Percentiles rank a stretch among this genome's conserved stretches.
Evolutionary conservation across 305 asterid species (phyloP).

Genomic region (Solanum hybrid): DNA sequence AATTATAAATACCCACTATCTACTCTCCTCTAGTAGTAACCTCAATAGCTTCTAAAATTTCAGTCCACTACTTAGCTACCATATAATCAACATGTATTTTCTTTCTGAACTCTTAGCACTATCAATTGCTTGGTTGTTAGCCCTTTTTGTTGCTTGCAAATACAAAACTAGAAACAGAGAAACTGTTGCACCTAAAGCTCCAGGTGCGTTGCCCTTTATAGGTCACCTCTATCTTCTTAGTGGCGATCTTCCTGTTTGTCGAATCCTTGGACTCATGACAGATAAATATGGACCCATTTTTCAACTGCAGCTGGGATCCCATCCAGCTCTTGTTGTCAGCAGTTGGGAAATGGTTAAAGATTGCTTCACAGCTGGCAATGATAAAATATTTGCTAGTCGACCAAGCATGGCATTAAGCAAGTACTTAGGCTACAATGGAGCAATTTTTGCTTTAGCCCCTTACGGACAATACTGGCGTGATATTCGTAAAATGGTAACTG

Average conservation of each 20-base stretch:
- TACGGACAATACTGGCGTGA: slow-evolving; percentile 35
- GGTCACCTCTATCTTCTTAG: slow-evolving; percentile 55
- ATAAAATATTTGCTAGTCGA: slow-evolving; percentile 24
- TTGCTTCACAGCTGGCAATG: slow-evolving; percentile 38
- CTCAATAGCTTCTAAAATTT: too few species aligned
- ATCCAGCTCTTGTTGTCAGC: slow-evolving; percentile 46
- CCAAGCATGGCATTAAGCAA: slow-evolving; percentile 13
- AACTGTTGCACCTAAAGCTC: slow-evolving; percentile 22
- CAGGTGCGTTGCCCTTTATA: slow-evolving; percentile 47
- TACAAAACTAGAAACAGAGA: neutral
- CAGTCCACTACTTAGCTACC: too few species aligned
- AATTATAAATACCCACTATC: too few species aligned
- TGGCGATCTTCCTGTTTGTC: slow-evolving; percentile 17
- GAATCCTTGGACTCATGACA: slow-evolving; percentile 43
- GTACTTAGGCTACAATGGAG: slow-evolving; percentile 19
- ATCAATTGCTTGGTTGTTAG: neutral
- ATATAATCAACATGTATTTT: slow-evolving; percentile 1
- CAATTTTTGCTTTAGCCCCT: slow-evolving; percentile 18
- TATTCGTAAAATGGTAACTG: slow-evolving; percentile 20
- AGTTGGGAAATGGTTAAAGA: slow-evolving; percentile 30
- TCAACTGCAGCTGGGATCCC: slow-evolving; percentile 38
- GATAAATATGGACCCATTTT: slow-evolving; percentile 48
- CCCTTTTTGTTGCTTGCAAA: neutral
- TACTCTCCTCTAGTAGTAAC: too few species aligned
- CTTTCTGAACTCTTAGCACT: neutral